A percentile compares a stretch with the other conserved stretches of the same genome.
Conservation (phyloP, 2,329 filamentous ascomycete species). For the Colletotrichum coccodes region DNA sequence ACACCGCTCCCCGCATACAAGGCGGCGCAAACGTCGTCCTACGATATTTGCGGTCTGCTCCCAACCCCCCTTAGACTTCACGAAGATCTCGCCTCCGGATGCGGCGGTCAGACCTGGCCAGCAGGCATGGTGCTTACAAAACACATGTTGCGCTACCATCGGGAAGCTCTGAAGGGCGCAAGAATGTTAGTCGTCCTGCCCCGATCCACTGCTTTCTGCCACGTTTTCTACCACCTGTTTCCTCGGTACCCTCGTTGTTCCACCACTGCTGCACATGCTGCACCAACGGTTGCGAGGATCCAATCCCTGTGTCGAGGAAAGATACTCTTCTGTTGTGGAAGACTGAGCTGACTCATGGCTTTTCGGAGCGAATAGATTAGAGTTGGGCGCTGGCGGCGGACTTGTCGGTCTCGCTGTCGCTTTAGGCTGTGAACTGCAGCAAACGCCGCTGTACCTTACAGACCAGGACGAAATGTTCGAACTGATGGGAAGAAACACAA, state of each 20-base stretch:
- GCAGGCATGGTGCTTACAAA: slow-evolving; percentile 89
- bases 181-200: slow-evolving; percentile 72
- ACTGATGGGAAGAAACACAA: slow-evolving; percentile 88
- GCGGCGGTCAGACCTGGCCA: slow-evolving; percentile 94
- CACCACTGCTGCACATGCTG: neutral
- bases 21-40: slow-evolving; percentile 58
- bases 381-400: slow-evolving; percentile 91
- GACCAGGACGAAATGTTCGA: slow-evolving; percentile 88
- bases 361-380: slow-evolving; percentile 68
- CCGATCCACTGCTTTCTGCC: neutral
- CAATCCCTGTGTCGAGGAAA: neutral
- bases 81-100: slow-evolving; percentile 88
- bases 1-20: slow-evolving; percentile 71
- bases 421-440: slow-evolving; percentile 56
- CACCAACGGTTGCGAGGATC: neutral
- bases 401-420: slow-evolving; percentile 78
- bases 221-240: neutral
- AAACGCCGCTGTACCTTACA: slow-evolving; percentile 76
- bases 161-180: slow-evolving; percentile 69
- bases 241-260: neutral
- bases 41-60: slow-evolving; percentile 80
- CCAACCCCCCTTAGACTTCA: slow-evolving; percentile 76
- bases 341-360: slow-evolving; percentile 20
- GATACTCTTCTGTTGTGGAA: neutral
- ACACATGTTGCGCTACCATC: slow-evolving; percentile 83